Base-by-base conservation (phyloP, 768 basidiomycete species). In the Rhodotorula sphaerocarpa region DNA sequence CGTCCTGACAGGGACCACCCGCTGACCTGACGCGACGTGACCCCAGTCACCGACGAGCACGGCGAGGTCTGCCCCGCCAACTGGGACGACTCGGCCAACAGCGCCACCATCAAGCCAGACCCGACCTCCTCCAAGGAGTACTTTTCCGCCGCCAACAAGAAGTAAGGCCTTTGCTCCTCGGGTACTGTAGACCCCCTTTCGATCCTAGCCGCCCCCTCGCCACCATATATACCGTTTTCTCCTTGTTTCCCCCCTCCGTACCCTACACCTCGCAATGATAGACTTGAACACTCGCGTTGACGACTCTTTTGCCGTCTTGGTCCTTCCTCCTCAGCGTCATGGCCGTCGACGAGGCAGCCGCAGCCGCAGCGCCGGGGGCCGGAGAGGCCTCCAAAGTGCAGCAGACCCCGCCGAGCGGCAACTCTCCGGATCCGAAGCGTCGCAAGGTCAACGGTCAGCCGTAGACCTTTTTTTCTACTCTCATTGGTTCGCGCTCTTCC, bases 1-100 rank as follows among this genome's bases (percentile, higher is more conserved):
- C n/a, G n/a, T n/a, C n/a, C n/a, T n/a, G n/a, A n/a, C n/a, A n/a
- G n/a, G n/a, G n/a, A n/a, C n/a, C n/a, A 10, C 16, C 10, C 36
- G 36, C 36, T 39, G 16, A 39, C 36, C 36, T 39, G 9, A 16
- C 36, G 36, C 36, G 10, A 16, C 10, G 36, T 39, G 16, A n/a
- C n/a, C 36, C 10, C 36, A 39, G 36, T 86, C 76, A 55, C 54
- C 27, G 90, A 93, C 64, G 79, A 84, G 75, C 82, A 90, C 73
- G 91, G 91, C 30, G 90, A 95, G 75, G 90, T 91, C 27, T 93
- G 90, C 79, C 91, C 90, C 21, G 86, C 84, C 18, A 88, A 88
- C 76, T 93, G 55, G 55, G 44, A 57, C 55, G 34, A n/a, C 20
- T 46, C 47, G 12, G 7, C 7, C 20, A 14, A 62, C 33, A 34